Base-by-base conservation (phyloP, 768 basidiomycete species). In the Xerocomellus dryophilus region DNA sequence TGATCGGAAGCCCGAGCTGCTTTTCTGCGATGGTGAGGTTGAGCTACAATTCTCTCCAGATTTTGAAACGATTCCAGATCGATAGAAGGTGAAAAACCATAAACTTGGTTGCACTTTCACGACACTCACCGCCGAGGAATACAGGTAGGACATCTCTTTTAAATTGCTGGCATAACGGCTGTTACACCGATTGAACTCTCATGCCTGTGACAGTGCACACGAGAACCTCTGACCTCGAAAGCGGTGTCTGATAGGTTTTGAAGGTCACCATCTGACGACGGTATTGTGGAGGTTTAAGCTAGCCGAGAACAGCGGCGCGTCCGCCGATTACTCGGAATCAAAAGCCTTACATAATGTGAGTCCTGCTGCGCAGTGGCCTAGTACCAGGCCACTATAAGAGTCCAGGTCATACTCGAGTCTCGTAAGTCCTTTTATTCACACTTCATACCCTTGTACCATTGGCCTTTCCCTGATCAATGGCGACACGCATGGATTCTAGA, bases 81-180 rank as follows among this genome's bases (percentile, higher is more conserved):
- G 14, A 42, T 15, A 23, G 15, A 41, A 21, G 11, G 34, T 17
- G 40, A 51, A 40, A 51, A 48, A 54, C 49, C 40, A 20, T 14
- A 25, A 20, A 15, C 32, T 40, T 36, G 20, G 32, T 5, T 23
- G 21, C 20, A 27, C 2, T 40, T 23, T 7, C 20, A 32, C 18
- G 21, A 38, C 18, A 76, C 86, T 55, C 65, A 94, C 96, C 47
- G 86, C 85, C 35, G 89, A 82, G n/a, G 96, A 98, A 77, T 98
- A 99, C 42, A 99, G 80, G 71, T 93, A 80, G 10, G 93, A 86
- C 96, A 98, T 98, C 75, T 98, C 95, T 71, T 94, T n/a, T n/a
- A n/a, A n/a, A n/a, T n/a, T 95, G 78, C 92, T 96, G 18, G 97
- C 97, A 90, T 98, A 99, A 46, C 96, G 95, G 67, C 95, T 98